These are phyloP conservation scores for Saccharata proteae DNA, from an alignment of 2,329 filamentous ascomycete species.

Conservation along the genomic window DNA sequence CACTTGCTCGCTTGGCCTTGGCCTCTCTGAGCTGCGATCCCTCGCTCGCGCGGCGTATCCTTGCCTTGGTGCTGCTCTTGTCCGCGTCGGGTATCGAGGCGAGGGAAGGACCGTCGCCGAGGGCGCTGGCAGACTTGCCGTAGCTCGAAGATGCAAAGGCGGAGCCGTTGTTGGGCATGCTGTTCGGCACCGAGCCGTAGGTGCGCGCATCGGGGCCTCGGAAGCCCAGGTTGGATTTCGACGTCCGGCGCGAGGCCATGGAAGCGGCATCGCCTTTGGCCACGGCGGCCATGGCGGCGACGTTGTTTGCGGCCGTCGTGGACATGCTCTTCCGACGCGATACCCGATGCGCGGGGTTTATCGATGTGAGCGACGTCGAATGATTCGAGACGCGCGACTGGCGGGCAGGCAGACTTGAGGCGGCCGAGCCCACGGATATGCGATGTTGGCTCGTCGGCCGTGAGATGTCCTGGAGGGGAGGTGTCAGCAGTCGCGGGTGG, in stretches of 20 bases:
- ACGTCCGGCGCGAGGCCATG: conserved; percentile 51
- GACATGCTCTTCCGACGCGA: conserved; percentile 88
- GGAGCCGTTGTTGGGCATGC: conserved; percentile 45
- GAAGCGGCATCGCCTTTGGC: conserved; percentile 51
- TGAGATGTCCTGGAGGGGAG: conserved; percentile 24
- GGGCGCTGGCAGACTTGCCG: conserved; percentile 45
- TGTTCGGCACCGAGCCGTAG: conserved; percentile 54
- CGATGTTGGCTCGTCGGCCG: conserved; percentile 34
- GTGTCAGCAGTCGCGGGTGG: conserved; percentile 18
- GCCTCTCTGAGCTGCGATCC: conserved; percentile 72
- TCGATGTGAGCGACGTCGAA: conserved; percentile 62
- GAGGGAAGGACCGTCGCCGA: conserved; percentile 57
- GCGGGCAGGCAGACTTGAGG: conserved; percentile 43
- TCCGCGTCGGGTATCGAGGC: conserved; percentile 31
- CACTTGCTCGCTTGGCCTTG: conserved; percentile 65
- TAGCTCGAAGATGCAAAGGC: conserved; percentile 26
- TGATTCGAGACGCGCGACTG: conserved; percentile 59
- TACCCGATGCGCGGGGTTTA: conserved; percentile 74
- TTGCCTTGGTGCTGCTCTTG: conserved; percentile 37
- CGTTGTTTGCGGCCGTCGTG: conserved; percentile 59
- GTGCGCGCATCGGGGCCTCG: conserved; percentile 41
- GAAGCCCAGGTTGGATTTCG: conserved; percentile 42
- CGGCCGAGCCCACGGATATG: conserved; percentile 38
- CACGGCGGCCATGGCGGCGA: conserved; percentile 63
- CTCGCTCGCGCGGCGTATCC: conserved; percentile 63